Evolutionary conservation across 192 early-diverging fungal species (phyloP), one percentile per base, ranked within the genome.

Genomic region (Spinellus fusiger): DNA sequence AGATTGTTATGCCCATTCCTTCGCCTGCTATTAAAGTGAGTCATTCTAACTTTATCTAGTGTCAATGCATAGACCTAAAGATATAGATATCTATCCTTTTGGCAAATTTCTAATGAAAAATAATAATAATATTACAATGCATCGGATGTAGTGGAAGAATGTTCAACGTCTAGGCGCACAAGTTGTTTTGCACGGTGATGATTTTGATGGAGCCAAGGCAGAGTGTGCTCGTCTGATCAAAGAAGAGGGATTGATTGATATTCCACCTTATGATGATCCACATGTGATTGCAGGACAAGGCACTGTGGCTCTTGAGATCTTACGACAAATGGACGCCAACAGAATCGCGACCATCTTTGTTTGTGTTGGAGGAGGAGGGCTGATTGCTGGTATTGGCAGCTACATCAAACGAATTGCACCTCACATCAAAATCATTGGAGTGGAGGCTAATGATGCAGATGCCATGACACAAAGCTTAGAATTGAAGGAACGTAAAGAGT

Each of bases 221-320:
- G 93, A 97, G 69, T 92, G 92, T 73, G 75, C 73, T 59, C 73
- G 92, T 34, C 74, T 98, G 48, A 74, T 77, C 6, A 68, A 77
- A 51, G 59, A 89, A 20, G 76, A 88, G 23, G 85, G 90, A 12
- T 83, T 88, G 38, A 90, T 87, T 56, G 90, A 97, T 70, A 96
- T 99, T 65, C 96, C 93, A 15, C 96, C 97, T 5, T 99, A 92
- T 70, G 95, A 99, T 73, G 95, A 98, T 59, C 97, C 95, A 5
- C 86, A 90, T 66, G 95, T 99, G 20, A 98, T 98, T 72, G 97
- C 97, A n/a, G 97, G 97, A 3, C 97, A 99, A 76, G 97, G 96
- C 33, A 98, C 96, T 6, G 86, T 96, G 37, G 96, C 83, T 18
- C 79, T 95, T 58, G 96, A 98, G 77, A 80, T 91, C 12, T 68